phyloP scores from a whole-genome alignment of 441 rosid genomes.

The Pelargonium cotyledonis region DNA sequence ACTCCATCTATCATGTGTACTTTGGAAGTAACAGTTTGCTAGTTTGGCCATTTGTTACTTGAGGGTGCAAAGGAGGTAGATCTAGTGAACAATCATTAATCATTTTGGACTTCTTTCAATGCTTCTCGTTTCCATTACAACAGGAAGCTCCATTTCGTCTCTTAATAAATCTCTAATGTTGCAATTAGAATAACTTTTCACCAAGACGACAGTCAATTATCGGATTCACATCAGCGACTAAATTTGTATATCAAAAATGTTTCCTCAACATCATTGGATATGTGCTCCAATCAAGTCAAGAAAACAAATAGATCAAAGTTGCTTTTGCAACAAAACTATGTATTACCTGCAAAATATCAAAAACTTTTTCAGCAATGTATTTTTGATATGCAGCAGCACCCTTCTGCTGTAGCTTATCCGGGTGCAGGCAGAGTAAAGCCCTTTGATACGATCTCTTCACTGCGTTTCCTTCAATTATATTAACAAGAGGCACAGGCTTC shows the following conservation, averaged over 20 bases:
- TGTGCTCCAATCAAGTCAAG: neutral
- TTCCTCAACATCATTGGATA: neutral
- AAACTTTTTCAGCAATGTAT: conserved; percentile 70
- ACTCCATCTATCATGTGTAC: too few relatives aligned
- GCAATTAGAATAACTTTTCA: too few relatives aligned
- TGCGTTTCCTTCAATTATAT: conserved; percentile 77
- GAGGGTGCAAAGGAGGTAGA: too few relatives aligned
- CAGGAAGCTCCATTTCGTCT: too few relatives aligned
- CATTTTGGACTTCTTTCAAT: too few relatives aligned
- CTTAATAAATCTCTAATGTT: too few relatives aligned
- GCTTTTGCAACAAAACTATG: neutral
- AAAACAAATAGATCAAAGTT: neutral
- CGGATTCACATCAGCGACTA: neutral
- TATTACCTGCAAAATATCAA: conserved; percentile 74
- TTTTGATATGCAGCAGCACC: conserved; percentile 63
- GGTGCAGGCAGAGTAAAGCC: conserved; percentile 83
- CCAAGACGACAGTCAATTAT: too few relatives aligned
- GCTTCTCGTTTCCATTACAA: too few relatives aligned
- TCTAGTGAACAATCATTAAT: too few relatives aligned
- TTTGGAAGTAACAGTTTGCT: too few relatives aligned
- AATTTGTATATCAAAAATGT: neutral
- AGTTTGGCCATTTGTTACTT: too few relatives aligned
- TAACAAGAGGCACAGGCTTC: conserved; percentile 80
- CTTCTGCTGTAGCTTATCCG: conserved; percentile 90
- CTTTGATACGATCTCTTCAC: conserved; percentile 87